These are phyloP conservation scores for Pseudogymnoascus sp. DNA, from an alignment of 2,329 filamentous ascomycete genomes.

Conservation along the genomic window DNA sequence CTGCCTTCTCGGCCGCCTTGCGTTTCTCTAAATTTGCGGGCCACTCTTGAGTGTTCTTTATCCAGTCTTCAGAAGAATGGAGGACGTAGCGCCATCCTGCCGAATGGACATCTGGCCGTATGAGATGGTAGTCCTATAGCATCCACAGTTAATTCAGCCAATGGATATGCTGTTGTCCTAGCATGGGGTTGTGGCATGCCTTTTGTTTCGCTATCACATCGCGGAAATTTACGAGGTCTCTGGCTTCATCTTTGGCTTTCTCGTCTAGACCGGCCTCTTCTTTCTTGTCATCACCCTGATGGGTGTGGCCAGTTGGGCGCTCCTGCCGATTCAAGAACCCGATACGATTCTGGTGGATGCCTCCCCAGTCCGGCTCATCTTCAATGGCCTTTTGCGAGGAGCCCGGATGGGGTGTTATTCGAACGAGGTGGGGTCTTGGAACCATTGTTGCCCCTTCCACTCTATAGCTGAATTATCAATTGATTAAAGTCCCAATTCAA, in stretches of 20 bases:
- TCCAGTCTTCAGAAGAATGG: conserved; percentile 39
- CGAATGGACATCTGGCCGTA: conserved; percentile 36
- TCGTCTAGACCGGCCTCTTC: conserved; percentile 10
- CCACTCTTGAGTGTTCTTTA: conserved; percentile 42
- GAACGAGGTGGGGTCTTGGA: neutral
- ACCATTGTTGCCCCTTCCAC: neutral
- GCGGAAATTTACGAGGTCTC: conserved; percentile 32
- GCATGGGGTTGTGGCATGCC: neutral
- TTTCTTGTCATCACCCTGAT: conserved; percentile 23
- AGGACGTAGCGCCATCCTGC: conserved; percentile 43
- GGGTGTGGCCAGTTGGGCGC: conserved; percentile 32
- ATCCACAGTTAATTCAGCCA: neutral
- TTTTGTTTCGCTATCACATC: conserved; percentile 27
- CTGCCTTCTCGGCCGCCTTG: conserved; percentile 26
- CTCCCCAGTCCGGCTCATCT: conserved; percentile 36
- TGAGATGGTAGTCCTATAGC: conserved; percentile 35
- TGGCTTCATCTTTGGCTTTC: conserved; percentile 12
- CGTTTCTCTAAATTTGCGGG: conserved; percentile 37
- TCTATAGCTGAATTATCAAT: neutral
- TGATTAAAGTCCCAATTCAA: neutral
- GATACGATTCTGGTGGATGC: conserved; percentile 31
- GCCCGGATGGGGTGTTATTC: conserved; percentile 29
- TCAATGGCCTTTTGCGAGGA: conserved; percentile 33
- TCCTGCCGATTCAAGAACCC: conserved; percentile 32
- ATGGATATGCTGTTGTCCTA: neutral